A percentile compares a stretch with the other conserved stretches of the same genome.
These are phyloP conservation scores for Vaccinium myrtillus DNA, from an alignment of 148 eudicot genomes.

Conservation along the genomic window DNA sequence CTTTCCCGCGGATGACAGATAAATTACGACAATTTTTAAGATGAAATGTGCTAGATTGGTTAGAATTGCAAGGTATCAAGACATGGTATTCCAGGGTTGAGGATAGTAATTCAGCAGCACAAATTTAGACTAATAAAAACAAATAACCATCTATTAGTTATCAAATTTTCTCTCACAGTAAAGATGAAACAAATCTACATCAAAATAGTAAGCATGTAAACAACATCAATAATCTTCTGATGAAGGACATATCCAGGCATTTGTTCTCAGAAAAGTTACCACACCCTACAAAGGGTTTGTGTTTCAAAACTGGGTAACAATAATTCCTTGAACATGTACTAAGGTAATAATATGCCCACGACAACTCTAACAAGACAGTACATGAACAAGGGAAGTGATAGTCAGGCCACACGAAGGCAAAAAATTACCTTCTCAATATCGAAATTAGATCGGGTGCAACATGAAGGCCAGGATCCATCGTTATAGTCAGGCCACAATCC, in stretches of 20 bases:
- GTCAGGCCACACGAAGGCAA: background rate
- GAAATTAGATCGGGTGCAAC: slow-evolving; percentile 63
- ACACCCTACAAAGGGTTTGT: background rate
- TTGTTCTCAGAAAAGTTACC: background rate
- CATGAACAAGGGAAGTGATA: background rate
- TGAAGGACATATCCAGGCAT: background rate
- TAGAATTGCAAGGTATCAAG: background rate
- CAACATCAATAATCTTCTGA: background rate
- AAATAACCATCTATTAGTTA: background rate
- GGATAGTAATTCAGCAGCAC: background rate
- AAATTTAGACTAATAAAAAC: background rate
- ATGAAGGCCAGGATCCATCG: slow-evolving; percentile 91
- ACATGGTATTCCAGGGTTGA: background rate
- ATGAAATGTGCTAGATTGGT: background rate
- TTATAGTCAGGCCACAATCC: slow-evolving; percentile 97
- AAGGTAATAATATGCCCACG: background rate
- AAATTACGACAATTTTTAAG: background rate
- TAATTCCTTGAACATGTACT: background rate
- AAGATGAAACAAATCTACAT: background rate
- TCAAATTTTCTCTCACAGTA: background rate
- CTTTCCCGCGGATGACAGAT: background rate
- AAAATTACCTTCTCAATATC: slow-evolving; percentile 63
- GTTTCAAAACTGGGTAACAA: background rate
- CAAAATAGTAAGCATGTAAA: background rate
- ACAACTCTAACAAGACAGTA: background rate